phyloP scores from a whole-genome alignment of 2,329 filamentous ascomycete genomes.

The Epichloe sylvatica region DNA sequence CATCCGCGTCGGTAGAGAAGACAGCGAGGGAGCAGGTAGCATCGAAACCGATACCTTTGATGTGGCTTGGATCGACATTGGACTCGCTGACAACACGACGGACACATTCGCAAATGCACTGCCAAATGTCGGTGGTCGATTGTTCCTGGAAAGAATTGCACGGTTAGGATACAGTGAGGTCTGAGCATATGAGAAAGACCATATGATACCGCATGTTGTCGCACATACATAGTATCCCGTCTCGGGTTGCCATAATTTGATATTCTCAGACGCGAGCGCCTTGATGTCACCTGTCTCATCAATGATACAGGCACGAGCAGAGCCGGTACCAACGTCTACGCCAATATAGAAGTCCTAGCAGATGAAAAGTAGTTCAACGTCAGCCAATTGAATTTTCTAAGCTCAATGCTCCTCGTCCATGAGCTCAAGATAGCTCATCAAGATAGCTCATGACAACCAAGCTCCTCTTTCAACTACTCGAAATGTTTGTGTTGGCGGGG shows the following conservation, averaged over 20 bases:
- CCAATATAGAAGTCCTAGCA: constrained; percentile 54
- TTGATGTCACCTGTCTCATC: constrained; percentile 82
- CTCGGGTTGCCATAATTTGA: constrained; percentile 68
- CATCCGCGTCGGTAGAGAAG: constrained; percentile 76
- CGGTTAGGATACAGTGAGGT: background rate
- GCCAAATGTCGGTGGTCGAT: constrained; percentile 96
- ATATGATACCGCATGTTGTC: background rate
- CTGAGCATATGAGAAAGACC: background rate
- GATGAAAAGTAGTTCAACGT: background rate
- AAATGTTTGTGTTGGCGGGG: background rate
- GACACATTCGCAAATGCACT: constrained; percentile 80
- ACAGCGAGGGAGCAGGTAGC: constrained; percentile 96
- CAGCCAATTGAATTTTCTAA: background rate
- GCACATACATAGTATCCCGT: constrained; percentile 53
- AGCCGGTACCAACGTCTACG: constrained; percentile 93
- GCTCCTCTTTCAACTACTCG: background rate
- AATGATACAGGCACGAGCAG: constrained; percentile 90
- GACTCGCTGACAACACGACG: constrained; percentile 71
- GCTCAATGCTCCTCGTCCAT: background rate
- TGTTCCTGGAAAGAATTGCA: constrained; percentile 49
- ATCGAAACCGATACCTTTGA: constrained; percentile 91
- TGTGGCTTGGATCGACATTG: constrained; percentile 56
- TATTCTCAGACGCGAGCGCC: constrained; percentile 57
- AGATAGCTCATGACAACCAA: background rate
- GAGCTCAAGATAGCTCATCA: background rate